phyloP scores from a whole-genome alignment of 441 rosid genomes.

The Bocquillonia castaneifolia region DNA sequence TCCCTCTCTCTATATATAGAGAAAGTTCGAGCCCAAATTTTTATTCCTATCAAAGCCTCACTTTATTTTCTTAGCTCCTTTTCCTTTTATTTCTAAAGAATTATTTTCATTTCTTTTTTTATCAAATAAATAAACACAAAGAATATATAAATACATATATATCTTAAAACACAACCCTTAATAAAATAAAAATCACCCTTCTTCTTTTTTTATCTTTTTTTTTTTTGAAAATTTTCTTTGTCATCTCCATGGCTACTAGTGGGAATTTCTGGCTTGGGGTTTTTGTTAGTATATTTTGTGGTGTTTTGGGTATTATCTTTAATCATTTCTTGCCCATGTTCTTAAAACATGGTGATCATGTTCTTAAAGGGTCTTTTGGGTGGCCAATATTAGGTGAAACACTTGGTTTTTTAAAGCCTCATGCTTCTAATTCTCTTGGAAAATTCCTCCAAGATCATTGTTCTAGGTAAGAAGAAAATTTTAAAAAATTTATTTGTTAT shows the following conservation, averaged over 20 bases:
- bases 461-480: conserved; percentile 32
- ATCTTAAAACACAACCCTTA: neutral
- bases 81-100: no score
- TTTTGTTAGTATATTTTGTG: conserved; percentile 18
- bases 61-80: neutral
- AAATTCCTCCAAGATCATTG: conserved; percentile 41
- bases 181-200: neutral
- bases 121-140: no score
- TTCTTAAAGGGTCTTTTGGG: conserved; percentile 45
- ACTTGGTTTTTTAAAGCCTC: conserved; percentile 41
- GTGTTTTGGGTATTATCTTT: conserved; percentile 24
- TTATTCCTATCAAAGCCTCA: neutral
- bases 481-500: neutral
- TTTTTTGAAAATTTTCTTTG: no score
- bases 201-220: neutral
- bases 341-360: conserved; percentile 21
- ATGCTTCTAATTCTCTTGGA: conserved; percentile 46
- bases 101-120: no score
- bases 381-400: conserved; percentile 61
- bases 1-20: conserved; percentile 25
- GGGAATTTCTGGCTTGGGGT: conserved; percentile 27
- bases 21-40: conserved; percentile 11
- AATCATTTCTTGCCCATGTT: conserved; percentile 44
- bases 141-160: neutral
- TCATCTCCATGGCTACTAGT: conserved; percentile 27